Conservation (phyloP, 129 eudicot species). For the Lonicera japonica region DNA sequence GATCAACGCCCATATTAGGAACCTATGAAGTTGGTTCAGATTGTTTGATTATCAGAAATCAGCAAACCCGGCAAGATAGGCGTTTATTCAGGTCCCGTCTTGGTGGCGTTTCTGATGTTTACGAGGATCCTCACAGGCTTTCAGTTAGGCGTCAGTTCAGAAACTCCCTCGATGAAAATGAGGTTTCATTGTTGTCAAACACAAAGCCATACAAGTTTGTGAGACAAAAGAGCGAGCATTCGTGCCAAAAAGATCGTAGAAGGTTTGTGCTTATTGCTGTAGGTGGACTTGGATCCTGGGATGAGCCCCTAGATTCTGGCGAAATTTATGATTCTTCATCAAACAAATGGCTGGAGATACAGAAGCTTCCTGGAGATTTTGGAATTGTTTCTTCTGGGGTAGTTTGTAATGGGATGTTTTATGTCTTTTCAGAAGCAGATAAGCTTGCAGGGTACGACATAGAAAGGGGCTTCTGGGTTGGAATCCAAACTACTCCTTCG, state of each 20-base stretch:
- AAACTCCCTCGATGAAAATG: conserved; percentile 52
- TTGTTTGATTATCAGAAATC: conserved; percentile 35
- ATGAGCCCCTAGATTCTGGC: conserved; percentile 77
- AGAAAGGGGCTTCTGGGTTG: conserved; percentile 69
- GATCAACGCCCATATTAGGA: conserved; percentile 82
- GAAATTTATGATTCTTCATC: conserved; percentile 71
- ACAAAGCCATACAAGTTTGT: conserved; percentile 28
- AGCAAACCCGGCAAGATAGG: conserved; percentile 52
- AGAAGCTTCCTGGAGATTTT: conserved; percentile 63
- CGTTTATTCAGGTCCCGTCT: conserved; percentile 56
- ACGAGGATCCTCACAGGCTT: conserved; percentile 91
- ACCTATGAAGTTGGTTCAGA: conserved; percentile 50
- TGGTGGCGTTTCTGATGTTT: conserved; percentile 85
- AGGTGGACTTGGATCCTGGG: conserved; percentile 93
- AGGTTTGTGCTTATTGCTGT: conserved; percentile 74
- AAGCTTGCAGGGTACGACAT: conserved; percentile 72
- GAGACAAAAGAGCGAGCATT: conserved; percentile 40
- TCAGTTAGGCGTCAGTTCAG: conserved; percentile 77
- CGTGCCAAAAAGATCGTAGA: conserved; percentile 26
- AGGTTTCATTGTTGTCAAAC: conserved; percentile 23
- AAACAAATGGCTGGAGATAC: conserved; percentile 84
- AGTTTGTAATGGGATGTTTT: conserved; percentile 59
- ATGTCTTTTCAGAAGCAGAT: conserved; percentile 73
- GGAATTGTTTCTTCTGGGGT: conserved; percentile 76
- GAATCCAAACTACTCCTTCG: conserved; percentile 41